These are phyloP conservation scores for Phytophthora citrophthora DNA, from an alignment of 352 stramenopile species.

Conservation along the genomic window DNA sequence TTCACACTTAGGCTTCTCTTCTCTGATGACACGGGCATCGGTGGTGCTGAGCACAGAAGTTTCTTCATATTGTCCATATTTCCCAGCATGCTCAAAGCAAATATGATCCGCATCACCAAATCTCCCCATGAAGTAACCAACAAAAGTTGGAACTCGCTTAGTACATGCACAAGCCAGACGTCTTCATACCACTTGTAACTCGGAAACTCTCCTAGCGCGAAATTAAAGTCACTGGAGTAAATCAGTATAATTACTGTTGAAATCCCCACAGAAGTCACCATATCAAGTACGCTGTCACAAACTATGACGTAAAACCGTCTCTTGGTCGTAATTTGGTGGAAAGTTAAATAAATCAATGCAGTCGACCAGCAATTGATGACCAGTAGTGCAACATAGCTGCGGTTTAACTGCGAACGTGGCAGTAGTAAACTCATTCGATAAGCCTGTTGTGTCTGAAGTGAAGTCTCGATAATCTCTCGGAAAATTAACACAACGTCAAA, in stretches of 20 bases:
- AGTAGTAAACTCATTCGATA: slow-evolving; percentile 32
- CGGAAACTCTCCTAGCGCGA: slow-evolving; percentile 6
- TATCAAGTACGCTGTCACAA: slow-evolving; percentile 27
- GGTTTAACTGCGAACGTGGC: slow-evolving; percentile 18
- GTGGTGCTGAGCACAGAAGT: slow-evolving; percentile 12
- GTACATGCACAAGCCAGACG: slow-evolving; percentile 35
- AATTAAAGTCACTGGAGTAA: slow-evolving; percentile 23
- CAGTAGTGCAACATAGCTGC: slow-evolving; percentile 27
- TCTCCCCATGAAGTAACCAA: slow-evolving; percentile 31
- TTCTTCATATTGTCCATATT: slow-evolving; percentile 38
- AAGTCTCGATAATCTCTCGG: slow-evolving; percentile 25
- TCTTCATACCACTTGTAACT: slow-evolving; percentile 40
- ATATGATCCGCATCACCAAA: slow-evolving; percentile 13
- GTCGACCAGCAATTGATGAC: slow-evolving; percentile 39
- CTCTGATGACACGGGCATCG: not conserved
- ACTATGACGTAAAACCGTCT: slow-evolving; percentile 36
- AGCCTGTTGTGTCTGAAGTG: slow-evolving; percentile 25
- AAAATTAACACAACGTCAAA: slow-evolving; percentile 23
- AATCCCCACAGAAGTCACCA: slow-evolving; percentile 37
- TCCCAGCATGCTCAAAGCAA: slow-evolving; percentile 23
- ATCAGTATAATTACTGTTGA: slow-evolving; percentile 3
- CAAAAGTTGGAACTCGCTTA: slow-evolving; percentile 45
- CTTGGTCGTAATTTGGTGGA: slow-evolving; percentile 7
- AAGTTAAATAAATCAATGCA: slow-evolving; percentile 15
- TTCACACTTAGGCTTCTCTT: slow-evolving; percentile 4